phyloP scores from a whole-genome alignment of 2,329 filamentous ascomycete species.

The Hawksworthiomyces lignivorus region DNA sequence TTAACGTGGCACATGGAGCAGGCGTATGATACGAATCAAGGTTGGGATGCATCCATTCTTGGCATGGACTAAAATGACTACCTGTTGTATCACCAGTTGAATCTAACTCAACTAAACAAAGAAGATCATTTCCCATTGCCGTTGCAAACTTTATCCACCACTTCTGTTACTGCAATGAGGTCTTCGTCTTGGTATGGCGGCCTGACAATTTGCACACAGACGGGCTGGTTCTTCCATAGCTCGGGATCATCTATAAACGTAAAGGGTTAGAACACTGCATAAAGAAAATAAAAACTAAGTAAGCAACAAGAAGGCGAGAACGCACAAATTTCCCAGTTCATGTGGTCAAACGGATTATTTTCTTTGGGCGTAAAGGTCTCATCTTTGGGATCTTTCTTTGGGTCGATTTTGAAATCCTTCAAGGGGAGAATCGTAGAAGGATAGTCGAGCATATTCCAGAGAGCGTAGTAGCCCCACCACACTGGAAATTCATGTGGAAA shows the following conservation, averaged over 20 bases:
- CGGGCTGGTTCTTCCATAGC: conserved; percentile 4
- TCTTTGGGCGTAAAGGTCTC: background rate
- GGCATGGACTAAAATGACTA: conserved; percentile 1
- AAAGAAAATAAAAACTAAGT: too few species aligned
- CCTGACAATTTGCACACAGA: conserved; percentile 5
- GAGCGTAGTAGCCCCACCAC: conserved; percentile 10
- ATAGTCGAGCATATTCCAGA: conserved; percentile 12
- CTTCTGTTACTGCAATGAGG: conserved; percentile 4
- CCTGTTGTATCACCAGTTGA: too few species aligned
- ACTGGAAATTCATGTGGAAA: conserved; percentile 8
- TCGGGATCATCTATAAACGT: conserved; percentile 8
- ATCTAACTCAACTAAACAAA: too few species aligned
- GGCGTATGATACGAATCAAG: background rate
- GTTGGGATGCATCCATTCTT: conserved; percentile 4
- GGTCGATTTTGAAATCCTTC: background rate
- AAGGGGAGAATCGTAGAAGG: conserved; percentile 9
- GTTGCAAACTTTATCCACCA: conserved; percentile 5
- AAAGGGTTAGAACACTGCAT: too few species aligned
- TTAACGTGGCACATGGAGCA: conserved; percentile 3
- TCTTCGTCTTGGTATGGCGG: conserved; percentile 8
- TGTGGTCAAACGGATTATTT: conserved; percentile 6
- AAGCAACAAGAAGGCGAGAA: background rate
- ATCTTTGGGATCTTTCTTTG: conserved; percentile 2
- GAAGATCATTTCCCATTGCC: too few species aligned
- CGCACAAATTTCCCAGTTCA: conserved; percentile 7